Conservation (phyloP, 1,284 basidiomycete species). For the Malassezia restricta region DNA sequence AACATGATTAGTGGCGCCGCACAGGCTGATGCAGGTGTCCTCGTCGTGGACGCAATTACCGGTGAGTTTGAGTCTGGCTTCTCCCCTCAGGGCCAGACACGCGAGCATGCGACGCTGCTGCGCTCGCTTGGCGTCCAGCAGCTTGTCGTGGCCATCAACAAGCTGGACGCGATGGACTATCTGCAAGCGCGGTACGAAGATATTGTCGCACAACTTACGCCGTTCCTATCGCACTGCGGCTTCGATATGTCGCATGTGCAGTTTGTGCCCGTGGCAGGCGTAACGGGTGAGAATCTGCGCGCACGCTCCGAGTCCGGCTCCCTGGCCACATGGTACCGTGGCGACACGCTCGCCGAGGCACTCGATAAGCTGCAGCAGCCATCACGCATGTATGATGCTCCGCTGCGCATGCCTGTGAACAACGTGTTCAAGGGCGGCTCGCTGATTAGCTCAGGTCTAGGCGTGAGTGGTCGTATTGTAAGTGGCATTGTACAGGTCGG, state of each 20-base stretch:
- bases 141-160: slow-evolving; percentile 84
- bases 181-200: slow-evolving; percentile 68
- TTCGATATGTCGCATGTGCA: slow-evolving; percentile 65
- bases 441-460: slow-evolving; percentile 58
- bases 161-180: slow-evolving; percentile 66
- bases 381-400: slow-evolving; percentile 60
- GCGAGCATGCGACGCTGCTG: slow-evolving; percentile 84
- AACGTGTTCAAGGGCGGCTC: slow-evolving; percentile 82
- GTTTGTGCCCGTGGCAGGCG: slow-evolving; percentile 81
- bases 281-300: slow-evolving; percentile 64
- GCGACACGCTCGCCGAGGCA: slow-evolving; percentile 69
- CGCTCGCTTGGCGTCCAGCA: slow-evolving; percentile 88
- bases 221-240: slow-evolving; percentile 76
- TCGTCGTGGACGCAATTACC: slow-evolving; percentile 80
- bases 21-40: slow-evolving; percentile 85
- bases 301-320: slow-evolving; percentile 50
- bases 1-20: slow-evolving; percentile 98
- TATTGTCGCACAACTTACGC: slow-evolving; percentile 61
- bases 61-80: slow-evolving; percentile 96
- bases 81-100: slow-evolving; percentile 83
- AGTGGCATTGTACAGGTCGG: slow-evolving; percentile 84
- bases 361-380: slow-evolving; percentile 62
- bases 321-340: slow-evolving; percentile 67
- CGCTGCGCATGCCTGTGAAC: slow-evolving; percentile 76
- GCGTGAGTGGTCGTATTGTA: slow-evolving; percentile 73